phyloP scores from a whole-genome alignment of 2,329 filamentous ascomycete species.

The Dothistroma septosporum region DNA sequence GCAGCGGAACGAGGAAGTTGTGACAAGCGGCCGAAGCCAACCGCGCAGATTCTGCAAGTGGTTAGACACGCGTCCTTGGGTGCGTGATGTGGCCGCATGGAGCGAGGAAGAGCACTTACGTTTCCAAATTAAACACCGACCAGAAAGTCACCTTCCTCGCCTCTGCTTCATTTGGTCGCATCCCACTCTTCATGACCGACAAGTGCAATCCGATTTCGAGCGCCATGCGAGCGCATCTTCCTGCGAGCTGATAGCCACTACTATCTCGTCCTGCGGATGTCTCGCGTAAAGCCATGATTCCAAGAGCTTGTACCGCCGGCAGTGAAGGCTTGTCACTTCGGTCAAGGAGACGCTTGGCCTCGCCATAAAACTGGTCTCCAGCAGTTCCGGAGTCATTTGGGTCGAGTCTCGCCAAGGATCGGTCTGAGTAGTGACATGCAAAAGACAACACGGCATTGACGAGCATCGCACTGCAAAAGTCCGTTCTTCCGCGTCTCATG shows the following conservation, averaged over 20 bases:
- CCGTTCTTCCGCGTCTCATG: constrained; percentile 56
- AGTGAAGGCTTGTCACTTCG: constrained; percentile 57
- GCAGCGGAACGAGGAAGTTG: constrained; percentile 48
- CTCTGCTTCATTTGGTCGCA: constrained; percentile 44
- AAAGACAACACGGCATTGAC: constrained; percentile 35
- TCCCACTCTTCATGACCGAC: constrained; percentile 32
- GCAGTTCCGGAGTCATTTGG: constrained; percentile 60
- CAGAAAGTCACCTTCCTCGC: constrained; percentile 52
- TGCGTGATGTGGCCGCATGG: not conserved
- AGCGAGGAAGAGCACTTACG: constrained; percentile 33
- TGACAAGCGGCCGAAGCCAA: constrained; percentile 46
- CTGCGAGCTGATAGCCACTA: constrained; percentile 68
- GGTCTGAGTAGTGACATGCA: constrained; percentile 50
- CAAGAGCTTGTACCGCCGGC: constrained; percentile 70
- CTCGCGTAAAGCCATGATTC: constrained; percentile 71
- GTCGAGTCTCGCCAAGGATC: constrained; percentile 60
- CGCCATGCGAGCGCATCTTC: constrained; percentile 67
- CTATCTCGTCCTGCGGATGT: constrained; percentile 65
- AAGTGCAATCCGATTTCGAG: constrained; percentile 68
- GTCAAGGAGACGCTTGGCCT: constrained; percentile 59
- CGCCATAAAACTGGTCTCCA: constrained; percentile 71
- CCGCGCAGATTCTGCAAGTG: constrained; percentile 40
- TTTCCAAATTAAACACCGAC: constrained; percentile 50
- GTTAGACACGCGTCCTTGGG: constrained; percentile 10
- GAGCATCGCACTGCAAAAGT: constrained; percentile 59